Conservation (phyloP, 108 stramenopile species). For the Parietichytrium sp. region DNA sequence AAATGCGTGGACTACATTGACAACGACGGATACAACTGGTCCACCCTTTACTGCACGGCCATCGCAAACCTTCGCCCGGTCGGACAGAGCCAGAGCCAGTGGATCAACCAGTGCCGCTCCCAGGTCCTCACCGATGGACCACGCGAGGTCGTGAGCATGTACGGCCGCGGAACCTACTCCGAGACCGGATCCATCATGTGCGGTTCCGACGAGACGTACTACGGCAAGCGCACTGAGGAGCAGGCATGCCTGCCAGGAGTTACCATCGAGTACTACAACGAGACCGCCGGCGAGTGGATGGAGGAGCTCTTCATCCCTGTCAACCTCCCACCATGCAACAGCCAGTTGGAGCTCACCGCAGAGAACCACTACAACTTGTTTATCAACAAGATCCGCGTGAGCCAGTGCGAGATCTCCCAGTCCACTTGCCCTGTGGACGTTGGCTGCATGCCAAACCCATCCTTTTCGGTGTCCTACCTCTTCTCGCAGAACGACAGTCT, state of each 20-base stretch:
- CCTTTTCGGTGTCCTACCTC: constrained; percentile 4
- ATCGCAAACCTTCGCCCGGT: not conserved
- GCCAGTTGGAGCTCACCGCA: not conserved
- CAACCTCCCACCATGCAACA: constrained; percentile 1
- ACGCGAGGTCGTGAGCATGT: not conserved
- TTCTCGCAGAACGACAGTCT: not conserved
- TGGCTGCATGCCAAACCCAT: not conserved
- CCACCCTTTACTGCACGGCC: constrained; percentile 8
- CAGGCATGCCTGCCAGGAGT: constrained; percentile 24
- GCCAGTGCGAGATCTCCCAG: constrained; percentile 30
- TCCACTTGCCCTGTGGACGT: not conserved
- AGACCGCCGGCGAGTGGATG: not conserved
- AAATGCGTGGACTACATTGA: not conserved
- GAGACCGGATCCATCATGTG: not conserved
- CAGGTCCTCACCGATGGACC: not conserved
- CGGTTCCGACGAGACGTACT: not conserved
- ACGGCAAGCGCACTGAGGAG: not conserved
- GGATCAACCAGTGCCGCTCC: not conserved
- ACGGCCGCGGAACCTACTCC: not conserved
- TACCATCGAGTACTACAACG: constrained; percentile 5
- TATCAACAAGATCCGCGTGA: not conserved
- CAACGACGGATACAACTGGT: too few species aligned
- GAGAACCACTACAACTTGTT: not conserved
- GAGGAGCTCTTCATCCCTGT: constrained; percentile 8
- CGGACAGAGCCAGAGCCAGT: not conserved